Conservation (phyloP, 1,139 yeast species). For the Hansenula sp. region DNA sequence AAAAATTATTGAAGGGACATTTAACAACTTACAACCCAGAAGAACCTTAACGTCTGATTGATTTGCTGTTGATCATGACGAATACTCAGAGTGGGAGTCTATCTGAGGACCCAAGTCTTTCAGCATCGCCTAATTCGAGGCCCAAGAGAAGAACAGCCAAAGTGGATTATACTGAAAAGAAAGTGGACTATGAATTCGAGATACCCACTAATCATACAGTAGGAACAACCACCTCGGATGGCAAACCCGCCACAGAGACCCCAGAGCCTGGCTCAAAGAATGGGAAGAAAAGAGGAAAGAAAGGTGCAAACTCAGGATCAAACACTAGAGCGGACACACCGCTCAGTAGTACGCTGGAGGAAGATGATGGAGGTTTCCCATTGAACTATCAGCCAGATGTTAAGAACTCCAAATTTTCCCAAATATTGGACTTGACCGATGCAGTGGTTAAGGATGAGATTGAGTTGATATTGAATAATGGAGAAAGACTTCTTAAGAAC, state of each 20-base stretch:
- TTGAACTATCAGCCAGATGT: slow-evolving; percentile 19
- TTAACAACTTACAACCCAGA: too few relatives aligned
- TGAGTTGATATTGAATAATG: slow-evolving; percentile 24
- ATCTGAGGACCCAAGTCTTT: neutral
- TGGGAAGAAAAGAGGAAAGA: neutral
- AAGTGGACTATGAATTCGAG: slow-evolving; percentile 23
- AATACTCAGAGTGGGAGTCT: neutral
- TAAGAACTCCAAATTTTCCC: slow-evolving; percentile 22
- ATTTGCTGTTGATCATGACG: too few relatives aligned
- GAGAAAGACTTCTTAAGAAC: slow-evolving; percentile 29
- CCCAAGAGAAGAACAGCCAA: slow-evolving; percentile 25
- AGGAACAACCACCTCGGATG: neutral
- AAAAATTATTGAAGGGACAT: too few relatives aligned
- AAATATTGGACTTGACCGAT: slow-evolving; percentile 32
- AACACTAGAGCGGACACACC: slow-evolving; percentile 10
- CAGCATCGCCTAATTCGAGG: slow-evolving; percentile 3
- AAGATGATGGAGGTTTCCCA: slow-evolving; percentile 12
- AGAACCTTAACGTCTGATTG: too few relatives aligned
- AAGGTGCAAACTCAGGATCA: neutral
- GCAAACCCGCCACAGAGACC: neutral
- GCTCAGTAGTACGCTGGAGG: neutral
- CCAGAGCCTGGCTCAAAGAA: too few relatives aligned
- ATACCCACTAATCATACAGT: neutral
- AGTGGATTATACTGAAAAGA: slow-evolving; percentile 31
- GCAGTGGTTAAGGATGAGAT: slow-evolving; percentile 30